Conservation (phyloP, 2,329 filamentous ascomycete species). For the Coleophoma crateriformis region DNA sequence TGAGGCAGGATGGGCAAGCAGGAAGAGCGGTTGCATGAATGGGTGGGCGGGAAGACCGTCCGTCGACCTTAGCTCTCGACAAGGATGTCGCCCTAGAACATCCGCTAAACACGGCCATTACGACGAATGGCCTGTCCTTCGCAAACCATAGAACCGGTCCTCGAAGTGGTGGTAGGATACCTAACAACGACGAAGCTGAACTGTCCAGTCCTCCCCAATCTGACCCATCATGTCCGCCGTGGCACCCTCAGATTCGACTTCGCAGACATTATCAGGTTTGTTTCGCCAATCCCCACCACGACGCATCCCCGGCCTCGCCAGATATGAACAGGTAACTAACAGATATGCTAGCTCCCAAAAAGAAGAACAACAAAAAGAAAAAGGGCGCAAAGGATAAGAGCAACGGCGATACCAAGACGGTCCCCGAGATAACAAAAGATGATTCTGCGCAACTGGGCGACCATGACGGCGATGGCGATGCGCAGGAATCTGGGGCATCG, state of each 20-base stretch:
- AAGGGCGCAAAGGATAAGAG: slow-evolving; percentile 35
- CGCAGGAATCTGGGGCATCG: slow-evolving; percentile 28
- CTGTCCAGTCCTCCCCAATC: too few relatives aligned
- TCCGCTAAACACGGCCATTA: neutral
- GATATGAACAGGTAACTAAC: slow-evolving; percentile 14
- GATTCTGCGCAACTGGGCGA: slow-evolving; percentile 32
- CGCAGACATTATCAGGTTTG: slow-evolving; percentile 23
- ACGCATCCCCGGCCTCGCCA: neutral
- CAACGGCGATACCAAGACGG: slow-evolving; percentile 28
- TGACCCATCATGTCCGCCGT: slow-evolving; percentile 24
- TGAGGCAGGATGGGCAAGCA: too few relatives aligned
- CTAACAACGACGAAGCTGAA: neutral
- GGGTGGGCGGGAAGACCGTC: too few relatives aligned
- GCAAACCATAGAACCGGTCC: neutral
- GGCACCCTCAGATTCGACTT: slow-evolving; percentile 21
- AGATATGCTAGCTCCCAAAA: slow-evolving; percentile 35
- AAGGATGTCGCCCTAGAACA: too few relatives aligned
- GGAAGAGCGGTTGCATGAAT: too few relatives aligned
- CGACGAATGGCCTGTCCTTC: neutral
- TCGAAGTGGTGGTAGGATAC: neutral
- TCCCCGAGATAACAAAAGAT: slow-evolving; percentile 24
- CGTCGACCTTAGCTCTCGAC: too few relatives aligned
- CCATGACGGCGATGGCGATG: slow-evolving; percentile 31
- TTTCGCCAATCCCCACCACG: slow-evolving; percentile 2
- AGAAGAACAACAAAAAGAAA: slow-evolving; percentile 55